These are phyloP conservation scores for Alternaria hordeiaustralica DNA, from an alignment of 2,329 filamentous ascomycete species.

Conservation along the genomic window DNA sequence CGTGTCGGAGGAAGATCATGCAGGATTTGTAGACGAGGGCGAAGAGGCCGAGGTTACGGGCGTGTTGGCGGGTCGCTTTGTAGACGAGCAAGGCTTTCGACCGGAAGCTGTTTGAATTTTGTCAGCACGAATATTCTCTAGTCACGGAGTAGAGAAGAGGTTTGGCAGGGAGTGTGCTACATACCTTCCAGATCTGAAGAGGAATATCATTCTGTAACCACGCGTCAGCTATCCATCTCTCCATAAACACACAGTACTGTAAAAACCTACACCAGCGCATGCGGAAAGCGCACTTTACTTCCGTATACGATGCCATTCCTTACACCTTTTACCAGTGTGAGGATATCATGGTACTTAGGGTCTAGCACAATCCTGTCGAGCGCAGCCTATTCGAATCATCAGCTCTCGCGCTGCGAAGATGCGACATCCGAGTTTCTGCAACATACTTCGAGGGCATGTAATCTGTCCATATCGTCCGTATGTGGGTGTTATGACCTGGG, in stretches of 20 bases:
- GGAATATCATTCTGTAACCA: conserved; percentile 82
- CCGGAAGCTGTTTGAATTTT: conserved; percentile 59
- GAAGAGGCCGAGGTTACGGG: conserved; percentile 89
- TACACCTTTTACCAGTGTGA: conserved; percentile 87
- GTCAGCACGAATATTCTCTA: conserved; percentile 2
- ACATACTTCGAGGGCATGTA: conserved; percentile 43
- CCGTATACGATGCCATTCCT: conserved; percentile 98
- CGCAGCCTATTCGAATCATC: conserved; percentile 59
- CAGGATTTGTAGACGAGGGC: conserved; percentile 87
- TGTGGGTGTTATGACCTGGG: not conserved
- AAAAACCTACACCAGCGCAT: conserved; percentile 78
- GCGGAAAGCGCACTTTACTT: conserved; percentile 95
- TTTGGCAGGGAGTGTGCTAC: conserved; percentile 40
- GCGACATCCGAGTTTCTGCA: not conserved
- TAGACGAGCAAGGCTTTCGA: conserved; percentile 81
- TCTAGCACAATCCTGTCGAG: conserved; percentile 81
- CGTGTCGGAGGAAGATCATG: conserved; percentile 76
- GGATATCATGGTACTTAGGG: conserved; percentile 81
- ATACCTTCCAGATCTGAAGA: conserved; percentile 90
- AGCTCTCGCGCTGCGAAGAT: not conserved
- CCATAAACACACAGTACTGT: not conserved
- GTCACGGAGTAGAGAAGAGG: not conserved
- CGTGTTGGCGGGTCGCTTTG: conserved; percentile 87
- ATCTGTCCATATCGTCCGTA: conserved; percentile 35
- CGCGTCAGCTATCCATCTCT: not conserved